phyloP scores from a whole-genome alignment of 345 rosid genomes.

The Adansonia digitata region DNA sequence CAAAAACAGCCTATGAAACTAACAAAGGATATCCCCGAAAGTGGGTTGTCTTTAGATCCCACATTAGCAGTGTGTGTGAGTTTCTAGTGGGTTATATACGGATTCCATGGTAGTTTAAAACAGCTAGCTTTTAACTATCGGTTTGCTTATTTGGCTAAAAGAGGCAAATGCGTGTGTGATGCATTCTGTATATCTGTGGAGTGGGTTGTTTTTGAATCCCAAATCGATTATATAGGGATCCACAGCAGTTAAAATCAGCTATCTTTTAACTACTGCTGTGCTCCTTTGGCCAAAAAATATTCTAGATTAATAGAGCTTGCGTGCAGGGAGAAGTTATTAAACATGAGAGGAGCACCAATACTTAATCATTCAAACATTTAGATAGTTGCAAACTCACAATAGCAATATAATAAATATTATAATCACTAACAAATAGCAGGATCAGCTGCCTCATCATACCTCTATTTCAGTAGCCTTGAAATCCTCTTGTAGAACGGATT shows the following conservation, averaged over 20 bases:
- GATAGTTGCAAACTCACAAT: not conserved
- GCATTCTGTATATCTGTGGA: not conserved
- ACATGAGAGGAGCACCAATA: not conserved
- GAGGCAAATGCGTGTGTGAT: not conserved
- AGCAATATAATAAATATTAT: not conserved
- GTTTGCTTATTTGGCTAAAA: not conserved
- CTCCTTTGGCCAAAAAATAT: not conserved
- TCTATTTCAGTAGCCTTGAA: constrained; percentile 93
- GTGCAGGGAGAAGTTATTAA: not conserved
- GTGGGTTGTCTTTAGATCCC: not conserved
- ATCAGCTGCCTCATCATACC: constrained; percentile 31
- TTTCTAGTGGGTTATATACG: not conserved
- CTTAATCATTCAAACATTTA: not conserved
- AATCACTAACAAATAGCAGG: not conserved
- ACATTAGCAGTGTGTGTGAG: not conserved
- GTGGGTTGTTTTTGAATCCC: not conserved
- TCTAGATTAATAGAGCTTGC: not conserved
- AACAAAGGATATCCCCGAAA: not conserved
- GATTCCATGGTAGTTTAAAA: not conserved
- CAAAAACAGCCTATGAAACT: not conserved
- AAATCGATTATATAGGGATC: not conserved
- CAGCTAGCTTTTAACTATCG: not conserved
- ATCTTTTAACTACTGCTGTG: not conserved
- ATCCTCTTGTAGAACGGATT: constrained; percentile 88
- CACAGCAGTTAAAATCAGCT: not conserved